These are phyloP conservation scores for Neltuma alba DNA, from an alignment of 306 rosid species.

Conservation along the genomic window DNA sequence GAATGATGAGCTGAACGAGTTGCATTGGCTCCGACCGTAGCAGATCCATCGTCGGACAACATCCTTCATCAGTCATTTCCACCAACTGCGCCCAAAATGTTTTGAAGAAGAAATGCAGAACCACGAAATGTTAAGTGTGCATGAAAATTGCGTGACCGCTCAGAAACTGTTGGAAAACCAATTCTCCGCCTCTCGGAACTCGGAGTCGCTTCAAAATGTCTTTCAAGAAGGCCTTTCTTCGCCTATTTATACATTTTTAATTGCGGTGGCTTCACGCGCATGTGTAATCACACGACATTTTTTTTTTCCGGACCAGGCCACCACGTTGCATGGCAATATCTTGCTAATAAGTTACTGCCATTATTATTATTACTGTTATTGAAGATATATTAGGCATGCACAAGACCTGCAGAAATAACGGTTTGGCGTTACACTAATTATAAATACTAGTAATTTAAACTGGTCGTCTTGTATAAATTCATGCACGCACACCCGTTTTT, in stretches of 20 bases:
- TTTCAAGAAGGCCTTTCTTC: not conserved
- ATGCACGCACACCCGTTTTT: too few species aligned
- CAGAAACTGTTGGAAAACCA: not conserved
- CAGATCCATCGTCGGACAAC: conserved; percentile 53
- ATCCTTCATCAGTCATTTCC: conserved; percentile 13
- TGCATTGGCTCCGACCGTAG: conserved; percentile 76
- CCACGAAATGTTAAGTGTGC: not conserved
- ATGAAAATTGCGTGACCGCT: not conserved
- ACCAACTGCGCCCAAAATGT: not conserved
- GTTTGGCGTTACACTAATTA: too few species aligned
- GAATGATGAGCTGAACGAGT: conserved; percentile 60
- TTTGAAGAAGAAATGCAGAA: conserved; percentile 1
- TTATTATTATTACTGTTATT: too few species aligned
- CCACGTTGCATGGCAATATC: not conserved
- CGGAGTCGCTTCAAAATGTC: not conserved
- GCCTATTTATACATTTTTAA: not conserved
- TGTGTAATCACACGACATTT: not conserved
- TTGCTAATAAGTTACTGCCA: not conserved
- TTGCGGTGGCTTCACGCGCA: not conserved
- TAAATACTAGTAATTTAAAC: too few species aligned
- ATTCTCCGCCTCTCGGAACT: not conserved
- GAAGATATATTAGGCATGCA: not conserved
- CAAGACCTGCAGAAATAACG: too few species aligned
- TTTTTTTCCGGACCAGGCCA: not conserved
- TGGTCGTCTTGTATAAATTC: too few species aligned